Percentiles rank a stretch among this genome's conserved stretches.
These are phyloP conservation scores for Xylariaceae sp. DNA, from an alignment of 2,329 filamentous ascomycete species.

Conservation along the genomic window DNA sequence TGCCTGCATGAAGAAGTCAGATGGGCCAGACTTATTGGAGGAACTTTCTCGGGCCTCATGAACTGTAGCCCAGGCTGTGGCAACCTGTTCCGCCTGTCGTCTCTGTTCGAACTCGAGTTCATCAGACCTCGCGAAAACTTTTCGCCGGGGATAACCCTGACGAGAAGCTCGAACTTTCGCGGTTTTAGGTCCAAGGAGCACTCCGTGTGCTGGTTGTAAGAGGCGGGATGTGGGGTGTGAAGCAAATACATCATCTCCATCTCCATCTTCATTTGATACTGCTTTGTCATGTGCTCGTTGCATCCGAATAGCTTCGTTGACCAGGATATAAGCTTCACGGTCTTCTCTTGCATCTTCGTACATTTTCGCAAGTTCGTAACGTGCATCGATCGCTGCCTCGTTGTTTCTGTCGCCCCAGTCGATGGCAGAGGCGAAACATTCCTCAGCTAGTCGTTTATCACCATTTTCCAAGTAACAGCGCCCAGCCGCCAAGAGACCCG, in stretches of 20 bases:
- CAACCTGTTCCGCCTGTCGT: conserved; percentile 30
- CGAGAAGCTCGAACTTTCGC: too few species aligned
- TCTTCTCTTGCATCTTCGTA: conserved; percentile 72
- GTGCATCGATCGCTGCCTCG: conserved; percentile 60
- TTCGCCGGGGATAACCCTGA: conserved; percentile 25
- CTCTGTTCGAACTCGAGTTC: conserved; percentile 30
- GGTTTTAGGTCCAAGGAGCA: too few species aligned
- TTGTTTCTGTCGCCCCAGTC: conserved; percentile 63
- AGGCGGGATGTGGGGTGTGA: too few species aligned
- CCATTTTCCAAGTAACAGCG: conserved; percentile 65
- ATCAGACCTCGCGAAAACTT: conserved; percentile 29
- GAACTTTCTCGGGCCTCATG: conserved; percentile 31
- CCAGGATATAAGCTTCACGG: conserved; percentile 72
- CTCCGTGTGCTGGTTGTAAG: too few species aligned
- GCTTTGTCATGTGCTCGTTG: conserved; percentile 44
- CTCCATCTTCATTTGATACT: conserved; percentile 23
- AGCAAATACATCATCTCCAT: conserved; percentile 31
- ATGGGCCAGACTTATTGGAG: conserved; percentile 32
- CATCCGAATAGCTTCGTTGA: conserved; percentile 69
- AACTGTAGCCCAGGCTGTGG: conserved; percentile 37
- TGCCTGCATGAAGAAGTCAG: conserved; percentile 53
- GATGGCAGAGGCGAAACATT: conserved; percentile 71
- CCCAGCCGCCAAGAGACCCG: conserved; percentile 53
- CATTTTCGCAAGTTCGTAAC: conserved; percentile 75
- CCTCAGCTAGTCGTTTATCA: conserved; percentile 66